Evolutionary conservation across 176 grass and related monocot species (phyloP), one percentile per base, ranked within the genome.

Genomic region (Neostapfia colusana): DNA sequence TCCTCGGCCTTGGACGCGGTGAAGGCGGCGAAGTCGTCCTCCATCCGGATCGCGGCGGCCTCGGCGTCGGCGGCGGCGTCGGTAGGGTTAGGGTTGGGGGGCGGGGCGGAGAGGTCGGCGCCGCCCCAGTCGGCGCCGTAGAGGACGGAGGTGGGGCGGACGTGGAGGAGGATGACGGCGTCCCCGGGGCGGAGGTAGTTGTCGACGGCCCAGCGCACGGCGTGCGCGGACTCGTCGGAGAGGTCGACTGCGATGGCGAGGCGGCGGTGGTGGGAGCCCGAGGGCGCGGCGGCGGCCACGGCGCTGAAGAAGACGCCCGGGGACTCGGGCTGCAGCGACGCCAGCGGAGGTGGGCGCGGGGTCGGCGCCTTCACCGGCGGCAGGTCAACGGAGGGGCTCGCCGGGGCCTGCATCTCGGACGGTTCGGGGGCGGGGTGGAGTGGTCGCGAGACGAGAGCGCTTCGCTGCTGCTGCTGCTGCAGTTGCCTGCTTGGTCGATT

Each of bases 121-220:
- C 90, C 88, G 65, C 94, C 94, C 94, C 94, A 97, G 55, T 97
- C 94, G 14, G 94, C 94, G 61, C 94, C 94, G 79, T 97, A 97
- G 41, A 97, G 86, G 21, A 93, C 84, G 36, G 86, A 91, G 48
- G 94, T 97, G 42, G 94, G 53, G 86, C 94, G 90, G 15, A 97
- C 94, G 81, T 97, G 94, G 49, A 97, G 90, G 24, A 97, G 88
- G 60, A 97, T 80, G 75, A 97, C 94, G 35, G 90, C 94, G 69
- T 97, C 94, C 11, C 94, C 88, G 11, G 91, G 91, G 70, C 94
- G 94, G 79, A 97, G 90, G 88, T 97, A 97, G 88, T 97, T 97
- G 71, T 83, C 84, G 55, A 97, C 91, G 36, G 94, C 88, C 94
- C 94, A 97, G 66, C 69, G 61, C 7, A 97, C 90, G 61, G 94